Conservation (phyloP, 768 basidiomycete species). For the Leucosporidium scottii region DNA sequence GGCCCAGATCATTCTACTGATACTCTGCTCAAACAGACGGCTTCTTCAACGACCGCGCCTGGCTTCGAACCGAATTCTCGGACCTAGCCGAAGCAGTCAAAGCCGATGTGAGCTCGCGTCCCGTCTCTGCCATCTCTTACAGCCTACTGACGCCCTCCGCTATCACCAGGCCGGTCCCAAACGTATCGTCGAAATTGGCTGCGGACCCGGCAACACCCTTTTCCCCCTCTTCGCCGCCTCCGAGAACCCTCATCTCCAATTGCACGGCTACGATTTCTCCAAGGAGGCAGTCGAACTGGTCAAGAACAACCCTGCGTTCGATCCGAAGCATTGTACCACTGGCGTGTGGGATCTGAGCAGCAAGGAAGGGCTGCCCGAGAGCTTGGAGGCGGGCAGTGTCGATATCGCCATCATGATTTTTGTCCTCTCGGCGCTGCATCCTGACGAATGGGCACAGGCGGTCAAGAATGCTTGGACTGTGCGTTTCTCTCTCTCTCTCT, state of each 20-base stretch:
- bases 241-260: constrained; percentile 62
- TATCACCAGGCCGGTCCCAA: constrained; percentile 61
- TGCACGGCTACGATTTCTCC: constrained; percentile 87
- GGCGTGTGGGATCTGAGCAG: constrained; percentile 89
- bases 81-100: constrained; percentile 68
- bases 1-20: background rate
- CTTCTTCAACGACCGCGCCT: constrained; percentile 92
- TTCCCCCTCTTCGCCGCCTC: constrained; percentile 82
- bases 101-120: constrained; percentile 56
- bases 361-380: constrained; percentile 51
- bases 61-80: constrained; percentile 92
- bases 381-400: constrained; percentile 59
- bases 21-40: constrained; percentile 47
- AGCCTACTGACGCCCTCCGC: background rate
- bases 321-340: constrained; percentile 50
- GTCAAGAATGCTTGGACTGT: constrained; percentile 72
- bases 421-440: constrained; percentile 87
- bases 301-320: constrained; percentile 43
- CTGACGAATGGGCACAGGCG: constrained; percentile 79
- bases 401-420: constrained; percentile 90
- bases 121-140: background rate
- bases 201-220: constrained; percentile 90
- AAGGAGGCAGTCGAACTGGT: constrained; percentile 81
- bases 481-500: constrained; percentile 24
- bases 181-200: constrained; percentile 75